Conservation (phyloP, 148 eudicot species). For the Rhododendron vialii region DNA sequence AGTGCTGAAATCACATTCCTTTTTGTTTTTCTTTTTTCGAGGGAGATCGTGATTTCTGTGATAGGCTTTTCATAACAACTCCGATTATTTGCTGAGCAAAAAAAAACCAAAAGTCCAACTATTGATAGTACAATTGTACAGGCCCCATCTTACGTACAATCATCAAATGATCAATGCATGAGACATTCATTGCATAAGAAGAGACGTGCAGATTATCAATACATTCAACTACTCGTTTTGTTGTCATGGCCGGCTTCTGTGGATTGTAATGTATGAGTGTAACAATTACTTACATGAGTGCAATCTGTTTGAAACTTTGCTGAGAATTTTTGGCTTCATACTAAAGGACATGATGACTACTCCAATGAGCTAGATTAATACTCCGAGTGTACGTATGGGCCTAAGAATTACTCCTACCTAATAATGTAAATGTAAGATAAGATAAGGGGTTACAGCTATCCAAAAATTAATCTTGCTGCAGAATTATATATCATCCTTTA, state of each 20-base stretch:
- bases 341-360: too few relatives aligned
- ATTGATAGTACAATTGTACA: background rate
- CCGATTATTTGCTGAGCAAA: background rate
- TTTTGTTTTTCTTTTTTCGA: too few relatives aligned
- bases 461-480: background rate
- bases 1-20: too few relatives aligned
- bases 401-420: too few relatives aligned
- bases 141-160: background rate
- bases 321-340: too few relatives aligned
- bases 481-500: too few relatives aligned
- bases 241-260: background rate
- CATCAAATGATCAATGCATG: background rate
- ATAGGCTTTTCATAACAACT: background rate
- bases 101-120: background rate
- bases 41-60: background rate
- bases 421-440: background rate
- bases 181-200: background rate
- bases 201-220: background rate
- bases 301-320: background rate
- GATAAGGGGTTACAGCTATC: background rate
- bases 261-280: background rate
- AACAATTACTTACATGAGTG: background rate
- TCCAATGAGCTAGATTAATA: too few relatives aligned
- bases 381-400: too few relatives aligned
- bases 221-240: background rate